These are phyloP conservation scores for Suillus alpinus DNA, from an alignment of 768 basidiomycete genomes.

Conservation along the genomic window DNA sequence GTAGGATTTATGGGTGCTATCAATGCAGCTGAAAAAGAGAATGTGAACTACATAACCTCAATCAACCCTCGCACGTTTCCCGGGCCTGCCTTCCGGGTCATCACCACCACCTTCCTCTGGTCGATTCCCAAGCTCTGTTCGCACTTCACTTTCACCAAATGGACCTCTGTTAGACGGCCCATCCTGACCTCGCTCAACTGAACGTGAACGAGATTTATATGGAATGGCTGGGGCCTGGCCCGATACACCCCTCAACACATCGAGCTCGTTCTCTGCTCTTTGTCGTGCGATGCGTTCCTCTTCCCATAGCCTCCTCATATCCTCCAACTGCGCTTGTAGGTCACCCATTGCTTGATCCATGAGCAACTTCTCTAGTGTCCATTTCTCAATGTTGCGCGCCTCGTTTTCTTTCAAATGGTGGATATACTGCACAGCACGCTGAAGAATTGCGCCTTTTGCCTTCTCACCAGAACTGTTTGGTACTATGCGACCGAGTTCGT, in stretches of 20 bases:
- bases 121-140: constrained; percentile 20
- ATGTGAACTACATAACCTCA: constrained; percentile 15
- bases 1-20: constrained; percentile 1
- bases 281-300: constrained; percentile 64
- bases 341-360: constrained; percentile 94
- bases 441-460: constrained; percentile 86
- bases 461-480: constrained; percentile 86
- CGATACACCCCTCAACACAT: constrained; percentile 44
- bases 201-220: constrained; percentile 25
- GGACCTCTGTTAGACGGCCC: constrained; percentile 8
- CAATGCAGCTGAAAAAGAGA: constrained; percentile 6
- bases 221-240: constrained; percentile 5
- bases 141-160: constrained; percentile 16
- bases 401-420: constrained; percentile 89
- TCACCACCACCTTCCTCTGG: constrained; percentile 17
- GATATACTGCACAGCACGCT: constrained; percentile 88
- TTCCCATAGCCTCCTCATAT: constrained; percentile 78
- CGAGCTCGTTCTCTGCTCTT: constrained; percentile 64
- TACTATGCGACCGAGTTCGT: constrained; percentile 83
- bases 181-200: constrained; percentile 24
- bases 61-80: constrained; percentile 31
- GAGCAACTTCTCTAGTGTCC: constrained; percentile 88
- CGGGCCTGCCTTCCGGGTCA: constrained; percentile 23
- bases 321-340: constrained; percentile 78
- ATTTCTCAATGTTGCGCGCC: constrained; percentile 87